A percentile compares a stretch with the other conserved stretches of the same genome.
Evolutionary conservation across 345 rosid species (phyloP).

Genomic region (Barbarea vulgaris): DNA sequence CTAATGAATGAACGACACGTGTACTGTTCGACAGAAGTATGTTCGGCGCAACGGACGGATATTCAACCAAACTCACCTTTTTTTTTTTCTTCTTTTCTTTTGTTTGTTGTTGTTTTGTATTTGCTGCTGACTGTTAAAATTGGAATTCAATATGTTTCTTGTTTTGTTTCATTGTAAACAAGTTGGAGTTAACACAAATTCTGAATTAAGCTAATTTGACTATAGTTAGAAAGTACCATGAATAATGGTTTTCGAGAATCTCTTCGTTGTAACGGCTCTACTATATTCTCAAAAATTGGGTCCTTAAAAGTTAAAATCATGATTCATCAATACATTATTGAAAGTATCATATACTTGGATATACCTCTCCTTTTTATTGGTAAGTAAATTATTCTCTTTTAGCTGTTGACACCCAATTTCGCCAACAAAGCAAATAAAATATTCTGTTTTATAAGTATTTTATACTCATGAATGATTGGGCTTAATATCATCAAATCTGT

Average conservation of each 20-base stretch:
- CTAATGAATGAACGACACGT: constrained; percentile 19
- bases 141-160: not conserved
- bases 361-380: not conserved
- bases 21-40: constrained; percentile 29
- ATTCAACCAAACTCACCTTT: constrained; percentile 17
- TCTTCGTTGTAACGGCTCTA: constrained; percentile 19
- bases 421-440: constrained; percentile 12
- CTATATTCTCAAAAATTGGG: not conserved
- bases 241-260: not conserved
- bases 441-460: not conserved
- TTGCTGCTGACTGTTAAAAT: not conserved
- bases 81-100: not conserved
- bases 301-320: not conserved
- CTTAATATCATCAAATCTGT: not conserved
- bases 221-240: constrained; percentile 22
- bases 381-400: constrained; percentile 2
- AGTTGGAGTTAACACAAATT: not conserved
- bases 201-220: not conserved
- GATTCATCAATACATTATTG: not conserved
- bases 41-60: constrained; percentile 42
- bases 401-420: constrained; percentile 21
- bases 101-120: too few relatives aligned
- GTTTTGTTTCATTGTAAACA: constrained; percentile 12
- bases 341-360: not conserved
- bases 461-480: not conserved